Evolutionary conservation across 2,329 filamentous ascomycete species (phyloP), one percentile per base, ranked within the genome.

Genomic region (Fusarium sp.): DNA sequence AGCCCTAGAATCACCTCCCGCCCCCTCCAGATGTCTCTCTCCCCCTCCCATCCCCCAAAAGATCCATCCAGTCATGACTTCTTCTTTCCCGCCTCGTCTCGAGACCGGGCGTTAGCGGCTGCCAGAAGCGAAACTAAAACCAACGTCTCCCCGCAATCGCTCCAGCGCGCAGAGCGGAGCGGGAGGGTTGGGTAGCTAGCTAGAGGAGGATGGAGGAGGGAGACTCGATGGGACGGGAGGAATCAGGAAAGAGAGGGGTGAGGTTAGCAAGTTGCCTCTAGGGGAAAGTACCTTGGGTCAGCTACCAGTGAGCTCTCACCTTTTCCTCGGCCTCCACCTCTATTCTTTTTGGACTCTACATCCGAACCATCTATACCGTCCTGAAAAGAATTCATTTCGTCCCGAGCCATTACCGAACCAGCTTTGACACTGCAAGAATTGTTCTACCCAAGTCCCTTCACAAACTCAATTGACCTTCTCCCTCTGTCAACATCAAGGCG

Each of bases 201-300:
- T 4, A 37, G 6, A 37, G 18, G 23, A 43, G 32, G 35, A 61
- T 34, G 34, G 58, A 57, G 43, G 48, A 39, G 39, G 45, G 43
- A 48, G 43, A 48, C 43, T 48, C 23, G 23, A 9, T 18, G 32
- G 41, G 23, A 9, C 16, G 32, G 41, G 65, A 43, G 64, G 59
- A 72, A 74, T 61, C 57, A 67, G 68, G 72, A 70, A 65, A 68
- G 72, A 70, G 72, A 75, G 72, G 72, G 72, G 72, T 75, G 72
- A 70, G 50, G 66, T 39, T 75, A 75, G 60, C 27, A 39, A 66
- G 52, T 72, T 75, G 32, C 72, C 72, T 58, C n/a, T 67, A 64
- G 52, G 61, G 72, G 73, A 61, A 73, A 73, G 54, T 58, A 75
- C 66, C 72, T 64, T 60, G 39, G 30, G 59, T 35, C 37, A 70